These are phyloP conservation scores for thale cress (Arabidopsis thaliana) DNA, from an alignment of 345 rosid genomes.

Conservation along the genomic window DNA sequence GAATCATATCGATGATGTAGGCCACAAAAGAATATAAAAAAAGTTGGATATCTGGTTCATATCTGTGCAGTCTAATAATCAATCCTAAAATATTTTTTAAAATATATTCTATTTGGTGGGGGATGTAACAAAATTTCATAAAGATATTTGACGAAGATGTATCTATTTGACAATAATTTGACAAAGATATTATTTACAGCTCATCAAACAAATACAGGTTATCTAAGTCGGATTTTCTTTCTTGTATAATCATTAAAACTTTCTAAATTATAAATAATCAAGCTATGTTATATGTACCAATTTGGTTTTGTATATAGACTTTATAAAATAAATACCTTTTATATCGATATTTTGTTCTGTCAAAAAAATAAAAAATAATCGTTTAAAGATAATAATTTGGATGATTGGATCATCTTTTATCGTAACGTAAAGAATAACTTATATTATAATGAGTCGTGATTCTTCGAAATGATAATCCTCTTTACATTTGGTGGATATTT, in stretches of 20 bases:
- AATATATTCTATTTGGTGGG: slow-evolving; percentile 35
- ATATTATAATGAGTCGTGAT: not conserved
- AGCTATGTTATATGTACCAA: not conserved
- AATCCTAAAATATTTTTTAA: not conserved
- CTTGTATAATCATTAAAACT: slow-evolving; percentile 4
- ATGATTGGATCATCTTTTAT: not conserved
- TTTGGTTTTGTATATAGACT: not conserved
- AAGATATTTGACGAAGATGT: not conserved
- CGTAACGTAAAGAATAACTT: not conserved
- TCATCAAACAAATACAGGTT: slow-evolving; percentile 6
- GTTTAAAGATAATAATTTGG: not conserved
- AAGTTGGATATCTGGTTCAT: slow-evolving; percentile 38
- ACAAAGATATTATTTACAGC: slow-evolving; percentile 9
- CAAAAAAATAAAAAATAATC: too few relatives aligned
- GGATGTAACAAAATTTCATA: slow-evolving; percentile 17
- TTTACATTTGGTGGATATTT: slow-evolving; percentile 4
- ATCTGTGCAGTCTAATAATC: slow-evolving; percentile 42
- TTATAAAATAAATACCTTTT: not conserved
- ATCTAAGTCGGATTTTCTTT: not conserved
- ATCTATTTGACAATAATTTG: not conserved
- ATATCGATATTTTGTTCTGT: not conserved
- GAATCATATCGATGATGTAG: slow-evolving; percentile 49
- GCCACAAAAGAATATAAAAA: slow-evolving; percentile 39
- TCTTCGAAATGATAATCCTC: slow-evolving; percentile 4
- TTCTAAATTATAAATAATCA: not conserved